Evolutionary conservation across 805 yeast species (phyloP), one percentile per base, ranked within the genome.

Genomic region (Kodamaea lidongshanica): DNA sequence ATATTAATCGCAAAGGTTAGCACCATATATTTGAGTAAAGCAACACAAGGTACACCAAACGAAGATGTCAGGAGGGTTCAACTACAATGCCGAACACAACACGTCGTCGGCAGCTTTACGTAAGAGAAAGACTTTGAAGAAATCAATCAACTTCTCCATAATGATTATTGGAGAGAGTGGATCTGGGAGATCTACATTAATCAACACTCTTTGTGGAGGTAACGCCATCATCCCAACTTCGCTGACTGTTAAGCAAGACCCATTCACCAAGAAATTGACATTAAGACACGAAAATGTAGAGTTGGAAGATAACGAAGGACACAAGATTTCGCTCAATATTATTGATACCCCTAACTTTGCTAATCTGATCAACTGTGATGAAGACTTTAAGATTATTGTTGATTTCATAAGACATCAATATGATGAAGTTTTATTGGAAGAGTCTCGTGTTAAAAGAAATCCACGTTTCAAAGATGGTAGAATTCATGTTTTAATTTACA

Each of bases 151-250:
- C 49, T 85, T 87, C 65, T 80, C 94, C 13, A 54, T 83, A 36
- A 79, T 87, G 89, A 78, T 84, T 21, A 79, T 85, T 33, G 96
- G 96, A 24, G 81, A 83, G 50, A 74, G 79, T 27, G 96, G 96
- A 2, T 64, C 77, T 26, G 96, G 96, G 11, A 73, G 95, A 53
- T 81, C 95, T n/a, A 87, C 95, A 4, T 80, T 87, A 47, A 84
- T 88, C 53, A 87, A 88, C 61, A 81, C 94, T 20, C 66, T 87
- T 32, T 87, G 96, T 61, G 95, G 83, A 37, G 92, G 87, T 41
- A 77, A 81, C 44, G 46, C 61, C 23, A 87, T 87, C 21, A 89
- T 82, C 8, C 85, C 81, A 23, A 68, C 77, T 1, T 73, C 83
- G 2, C 70, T 79, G 17, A 77, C 86, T 1, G 62, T 71, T 9